Base-by-base conservation (phyloP, 75 land plant genomes). In the Cryptomeria japonica region DNA sequence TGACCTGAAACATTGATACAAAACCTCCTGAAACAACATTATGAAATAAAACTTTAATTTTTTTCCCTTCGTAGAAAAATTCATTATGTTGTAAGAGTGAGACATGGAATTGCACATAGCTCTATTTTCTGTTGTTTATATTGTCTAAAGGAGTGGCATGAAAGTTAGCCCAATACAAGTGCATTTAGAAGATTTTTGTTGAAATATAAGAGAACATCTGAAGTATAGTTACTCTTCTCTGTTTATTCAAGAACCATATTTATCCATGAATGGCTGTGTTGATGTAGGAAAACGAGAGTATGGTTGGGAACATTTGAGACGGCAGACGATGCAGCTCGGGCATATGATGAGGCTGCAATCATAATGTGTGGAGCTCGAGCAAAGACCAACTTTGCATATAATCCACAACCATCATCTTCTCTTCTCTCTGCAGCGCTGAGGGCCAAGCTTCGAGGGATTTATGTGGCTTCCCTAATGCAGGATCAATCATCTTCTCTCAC, bases 241-340 rank as follows among this genome's bases (percentile, higher is more conserved):
- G 72, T 25, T 68, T 68, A 25, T 28, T 68, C 25, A 68, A 51
- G 55, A 51, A 51, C 16, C 14, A 14, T 51, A 2, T 51, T 13
- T 13, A 51, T 2, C 1, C 14, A 2, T 51, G 55, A 51, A 51
- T 51, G 55, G 83, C 39, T 56, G 12, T 31, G 3, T 51, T 51
- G 55, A 86, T 90, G 86, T 91, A 97, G 99, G 94, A 96, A 97
- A 88, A 96, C 93, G 47, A 88, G 99, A 87, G 93, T 97, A 11
- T 97, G 98, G 98, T 92, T 97, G 16, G 98, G 98, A 19, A 97
- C 99, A 32, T 97, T 95, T 42, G 95, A 94, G 86, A 95, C 96
- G 9, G 95, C 94, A 0, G 95, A 96, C 86, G 96, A 89, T 13
- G 99, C 99, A 32, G 99, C 99, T 12, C 86, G 99, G 53, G 99